phyloP scores from a whole-genome alignment of 2,329 filamentous ascomycete species.

The Fusarium sarcochroum region DNA sequence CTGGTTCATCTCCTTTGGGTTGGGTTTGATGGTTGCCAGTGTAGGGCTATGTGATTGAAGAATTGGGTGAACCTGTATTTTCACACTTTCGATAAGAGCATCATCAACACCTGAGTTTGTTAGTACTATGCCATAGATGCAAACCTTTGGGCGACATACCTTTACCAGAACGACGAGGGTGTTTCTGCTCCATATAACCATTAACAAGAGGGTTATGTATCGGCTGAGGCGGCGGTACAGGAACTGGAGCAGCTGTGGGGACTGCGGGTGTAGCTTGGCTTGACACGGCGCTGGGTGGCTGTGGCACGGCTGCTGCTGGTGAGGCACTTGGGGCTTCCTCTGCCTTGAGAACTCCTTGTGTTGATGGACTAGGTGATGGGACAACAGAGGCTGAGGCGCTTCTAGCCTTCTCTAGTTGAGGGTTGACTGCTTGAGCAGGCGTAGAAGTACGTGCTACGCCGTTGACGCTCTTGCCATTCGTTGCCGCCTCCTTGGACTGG shows the following conservation, averaged over 20 bases:
- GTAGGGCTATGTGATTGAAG: slow-evolving; percentile 74
- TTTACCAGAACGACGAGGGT: slow-evolving; percentile 59
- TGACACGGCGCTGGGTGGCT: slow-evolving; percentile 31
- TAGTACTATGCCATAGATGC: slow-evolving; percentile 21
- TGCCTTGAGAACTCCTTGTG: slow-evolving; percentile 52
- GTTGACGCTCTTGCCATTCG: slow-evolving; percentile 45
- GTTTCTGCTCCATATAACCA: slow-evolving; percentile 54
- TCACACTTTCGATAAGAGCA: slow-evolving; percentile 77
- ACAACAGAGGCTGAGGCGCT: slow-evolving; percentile 57
- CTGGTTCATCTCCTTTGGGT: slow-evolving; percentile 76
- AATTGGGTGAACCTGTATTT: slow-evolving; percentile 76
- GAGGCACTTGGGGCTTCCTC: slow-evolving; percentile 52
- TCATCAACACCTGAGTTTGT: slow-evolving; percentile 64
- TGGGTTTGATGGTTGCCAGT: slow-evolving; percentile 74
- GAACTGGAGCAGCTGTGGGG: slow-evolving; percentile 18
- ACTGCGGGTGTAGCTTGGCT: slow-evolving; percentile 32
- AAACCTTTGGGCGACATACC: slow-evolving; percentile 50
- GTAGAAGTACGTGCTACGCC: slow-evolving; percentile 37
- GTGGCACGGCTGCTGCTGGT: slow-evolving; percentile 42
- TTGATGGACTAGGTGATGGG: slow-evolving; percentile 63
- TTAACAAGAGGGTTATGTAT: slow-evolving; percentile 50
- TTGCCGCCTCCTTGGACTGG: slow-evolving; percentile 40
- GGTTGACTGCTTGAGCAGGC: slow-evolving; percentile 32
- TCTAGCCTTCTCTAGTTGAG: slow-evolving; percentile 56
- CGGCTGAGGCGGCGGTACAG: slow-evolving; percentile 43